Evolutionary conservation across 2,329 filamentous ascomycete species (phyloP).

Genomic region (Penicillium sp.): DNA sequence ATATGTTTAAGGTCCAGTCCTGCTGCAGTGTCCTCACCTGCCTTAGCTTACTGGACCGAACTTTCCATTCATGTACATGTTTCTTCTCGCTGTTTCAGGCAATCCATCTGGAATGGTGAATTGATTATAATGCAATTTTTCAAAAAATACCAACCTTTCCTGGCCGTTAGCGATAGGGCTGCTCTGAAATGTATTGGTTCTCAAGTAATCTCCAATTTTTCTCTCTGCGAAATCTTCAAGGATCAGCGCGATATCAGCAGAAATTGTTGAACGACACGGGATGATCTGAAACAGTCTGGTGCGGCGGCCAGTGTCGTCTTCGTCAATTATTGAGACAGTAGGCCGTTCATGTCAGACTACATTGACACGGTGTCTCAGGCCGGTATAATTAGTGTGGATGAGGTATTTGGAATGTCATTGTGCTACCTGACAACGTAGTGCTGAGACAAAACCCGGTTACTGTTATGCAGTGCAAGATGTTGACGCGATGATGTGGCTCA

Average conservation of each 20-base stretch:
- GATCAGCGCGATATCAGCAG: background rate
- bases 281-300: conserved; percentile 1
- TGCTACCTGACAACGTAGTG: conserved; percentile 7
- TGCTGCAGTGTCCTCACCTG: conserved; percentile 4
- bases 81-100: conserved; percentile 6
- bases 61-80: conserved; percentile 19
- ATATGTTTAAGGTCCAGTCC: background rate
- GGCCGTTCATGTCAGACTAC: background rate
- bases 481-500: background rate
- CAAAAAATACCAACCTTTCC: conserved; percentile 6
- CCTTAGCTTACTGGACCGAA: conserved; percentile 8
- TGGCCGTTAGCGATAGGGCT: conserved; percentile 5
- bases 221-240: background rate
- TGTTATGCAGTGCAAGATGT: conserved; percentile 7
- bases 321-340: background rate
- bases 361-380: conserved; percentile 4
- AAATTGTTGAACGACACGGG: conserved; percentile 6
- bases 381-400: background rate
- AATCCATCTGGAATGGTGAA: conserved; percentile 2
- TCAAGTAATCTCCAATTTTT: conserved; percentile 1
- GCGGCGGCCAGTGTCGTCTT: background rate
- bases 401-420: background rate
- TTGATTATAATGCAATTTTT: conserved; percentile 10
- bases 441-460: conserved; percentile 8
- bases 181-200: background rate